Evolutionary conservation across 2,329 filamentous ascomycete genomes (phyloP), one percentile per base, ranked within the genome.

Genomic region (Periconia digitata): DNA sequence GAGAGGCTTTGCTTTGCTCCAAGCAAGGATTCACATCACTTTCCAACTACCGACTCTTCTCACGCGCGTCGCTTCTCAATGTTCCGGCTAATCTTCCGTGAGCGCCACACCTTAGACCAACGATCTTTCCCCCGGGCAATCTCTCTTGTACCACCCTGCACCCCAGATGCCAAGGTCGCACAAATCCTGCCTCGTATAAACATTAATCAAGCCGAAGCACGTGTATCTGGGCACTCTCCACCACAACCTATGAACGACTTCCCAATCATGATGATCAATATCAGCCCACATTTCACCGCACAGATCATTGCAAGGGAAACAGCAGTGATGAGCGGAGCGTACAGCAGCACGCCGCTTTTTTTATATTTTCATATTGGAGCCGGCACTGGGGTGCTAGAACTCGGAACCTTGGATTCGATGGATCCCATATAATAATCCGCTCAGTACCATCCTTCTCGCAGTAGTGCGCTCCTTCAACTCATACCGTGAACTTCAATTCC

Each of bases 351-450:
- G 41, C 44, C 41, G 23, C 40, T 3, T 17, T 44, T n/a, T 32
- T 54, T 47, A 51, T 49, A 27, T 50, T 39, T 49, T 46, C 50
- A 58, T 44, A 51, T 51, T 18, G 40, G 22, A 44, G 45, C 49
- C 48, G 48, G 54, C 44, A 53, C 24, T 46, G 44, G 34, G 22
- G 35, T 51, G 42, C 46, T 20, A 50, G 51, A 39, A 40, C 41
- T 46, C 53, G 50, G 47, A 41, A 40, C 35, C 17, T 39, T 17
- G 34, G 12, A 34, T 46, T 23, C n/a, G 27, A 37, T 5, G 27
- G 4, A 32, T 13, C 12, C 43, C 24, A 49, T 65, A 67, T 66
- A 64, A 62, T 58, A 58, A 56, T 50, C 36, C 27, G 29, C 12
- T 16, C 44, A 20, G 17, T 29, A 20, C 20, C 43, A 6, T 41